Conservation (phyloP, 2,329 filamentous ascomycete species). For the Alternaria sp. region DNA sequence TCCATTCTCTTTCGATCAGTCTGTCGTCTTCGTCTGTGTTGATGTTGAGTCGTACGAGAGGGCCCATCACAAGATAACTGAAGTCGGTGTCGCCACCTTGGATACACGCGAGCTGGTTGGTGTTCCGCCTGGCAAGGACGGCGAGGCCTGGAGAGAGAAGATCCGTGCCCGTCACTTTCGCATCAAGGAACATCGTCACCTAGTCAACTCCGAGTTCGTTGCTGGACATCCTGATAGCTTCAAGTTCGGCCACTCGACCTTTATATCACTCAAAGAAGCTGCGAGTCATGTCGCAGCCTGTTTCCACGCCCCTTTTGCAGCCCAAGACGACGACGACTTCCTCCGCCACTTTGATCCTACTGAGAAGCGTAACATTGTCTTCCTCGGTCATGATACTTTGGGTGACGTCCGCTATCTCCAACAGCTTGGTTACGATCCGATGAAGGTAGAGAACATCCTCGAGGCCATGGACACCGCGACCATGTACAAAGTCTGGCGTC, state of each 20-base stretch:
- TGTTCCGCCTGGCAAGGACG: constrained; percentile 66
- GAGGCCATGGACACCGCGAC: constrained; percentile 75
- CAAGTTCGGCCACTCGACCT: constrained; percentile 72
- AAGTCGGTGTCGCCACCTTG: constrained; percentile 82
- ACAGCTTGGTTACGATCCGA: constrained; percentile 68
- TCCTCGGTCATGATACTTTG: constrained; percentile 78
- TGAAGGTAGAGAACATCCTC: constrained; percentile 61
- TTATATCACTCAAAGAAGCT: constrained; percentile 56
- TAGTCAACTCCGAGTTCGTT: constrained; percentile 73
- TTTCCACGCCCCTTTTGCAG: constrained; percentile 64
- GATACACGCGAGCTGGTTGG: constrained; percentile 69
- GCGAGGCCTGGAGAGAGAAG: constrained; percentile 68
- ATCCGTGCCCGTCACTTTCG: constrained; percentile 79
- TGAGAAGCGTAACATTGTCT: constrained; percentile 66
- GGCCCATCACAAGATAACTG: constrained; percentile 72
- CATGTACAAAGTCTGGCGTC: constrained; percentile 70
- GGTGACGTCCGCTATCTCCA: constrained; percentile 73
- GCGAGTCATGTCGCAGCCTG: constrained; percentile 58
- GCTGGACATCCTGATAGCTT: constrained; percentile 76
- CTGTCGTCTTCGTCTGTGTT: constrained; percentile 74
- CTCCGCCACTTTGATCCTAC: constrained; percentile 17
- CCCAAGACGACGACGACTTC: constrained; percentile 9
- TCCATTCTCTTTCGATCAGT: constrained; percentile 52
- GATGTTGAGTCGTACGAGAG: constrained; percentile 85
- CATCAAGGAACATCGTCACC: constrained; percentile 70